Evolutionary conservation across 345 rosid species (phyloP).

Genomic region (Eucalyptus caleyi): DNA sequence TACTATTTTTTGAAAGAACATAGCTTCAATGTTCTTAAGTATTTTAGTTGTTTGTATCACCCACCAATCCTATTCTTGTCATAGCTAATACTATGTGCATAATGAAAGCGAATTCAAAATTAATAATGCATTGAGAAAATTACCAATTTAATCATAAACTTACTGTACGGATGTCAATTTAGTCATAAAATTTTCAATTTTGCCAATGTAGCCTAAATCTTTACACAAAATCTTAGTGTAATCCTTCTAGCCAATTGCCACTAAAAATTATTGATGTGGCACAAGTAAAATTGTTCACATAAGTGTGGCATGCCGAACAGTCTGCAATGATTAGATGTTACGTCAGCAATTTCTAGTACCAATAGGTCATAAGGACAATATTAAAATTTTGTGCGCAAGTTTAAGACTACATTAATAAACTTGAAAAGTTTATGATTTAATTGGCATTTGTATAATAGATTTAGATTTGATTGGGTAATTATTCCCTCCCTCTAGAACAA

Average conservation of each 20-base stretch:
- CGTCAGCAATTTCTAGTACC: fast-evolving
- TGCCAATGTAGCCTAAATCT: not conserved
- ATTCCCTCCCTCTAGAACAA: too few species aligned
- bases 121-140: not conserved
- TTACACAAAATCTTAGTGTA: not conserved
- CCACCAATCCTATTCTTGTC: too few species aligned
- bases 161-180: not conserved
- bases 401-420: too few species aligned
- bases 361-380: too few species aligned
- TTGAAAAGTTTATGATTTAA: not conserved
- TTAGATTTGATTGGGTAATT: not conserved
- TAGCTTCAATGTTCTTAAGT: too few species aligned
- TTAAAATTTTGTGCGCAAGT: too few species aligned
- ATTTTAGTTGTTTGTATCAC: too few species aligned
- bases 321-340: not conserved
- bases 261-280: not conserved
- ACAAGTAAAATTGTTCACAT: not conserved
- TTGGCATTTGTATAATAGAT: not conserved
- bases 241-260: not conserved
- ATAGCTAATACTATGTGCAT: too few species aligned
- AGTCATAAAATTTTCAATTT: not conserved
- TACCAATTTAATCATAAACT: not conserved
- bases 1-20: too few species aligned
- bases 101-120: too few species aligned
- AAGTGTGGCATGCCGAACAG: fast-evolving